These are phyloP conservation scores for Evernia prunastri DNA, from an alignment of 495 filamentous ascomycete genomes.

Conservation along the genomic window DNA sequence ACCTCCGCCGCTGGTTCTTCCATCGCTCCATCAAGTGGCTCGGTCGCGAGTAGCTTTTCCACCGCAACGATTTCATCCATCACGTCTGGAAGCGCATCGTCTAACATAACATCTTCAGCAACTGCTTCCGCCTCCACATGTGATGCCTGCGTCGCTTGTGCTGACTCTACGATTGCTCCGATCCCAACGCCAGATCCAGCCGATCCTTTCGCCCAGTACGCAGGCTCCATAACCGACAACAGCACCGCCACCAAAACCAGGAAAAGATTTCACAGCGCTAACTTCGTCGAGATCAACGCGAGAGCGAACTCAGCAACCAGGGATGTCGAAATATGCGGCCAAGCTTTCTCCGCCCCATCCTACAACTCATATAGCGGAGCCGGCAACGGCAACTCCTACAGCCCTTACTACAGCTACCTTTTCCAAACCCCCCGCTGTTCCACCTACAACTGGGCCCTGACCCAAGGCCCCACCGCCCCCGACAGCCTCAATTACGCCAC, in stretches of 20 bases:
- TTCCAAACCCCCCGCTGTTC: background rate
- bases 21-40: background rate
- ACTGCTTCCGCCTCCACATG: background rate
- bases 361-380: conserved; percentile 4
- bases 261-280: background rate
- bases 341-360: background rate
- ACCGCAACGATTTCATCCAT: background rate
- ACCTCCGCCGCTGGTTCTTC: background rate
- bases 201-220: background rate
- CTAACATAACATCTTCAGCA: background rate
- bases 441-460: conserved; percentile 2
- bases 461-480: background rate
- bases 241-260: background rate
- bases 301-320: background rate
- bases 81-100: background rate
- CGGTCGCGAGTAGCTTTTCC: background rate
- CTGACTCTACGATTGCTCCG: background rate
- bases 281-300: background rate
- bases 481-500: background rate
- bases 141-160: conserved; percentile 2
- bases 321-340: background rate
- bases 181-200: background rate
- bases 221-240: background rate
- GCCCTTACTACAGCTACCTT: conserved; percentile 9
- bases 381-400: conserved; percentile 1